Evolutionary conservation across 768 basidiomycete genomes (phyloP), one percentile per base, ranked within the genome.

Genomic region (Lactifluus piperatus): DNA sequence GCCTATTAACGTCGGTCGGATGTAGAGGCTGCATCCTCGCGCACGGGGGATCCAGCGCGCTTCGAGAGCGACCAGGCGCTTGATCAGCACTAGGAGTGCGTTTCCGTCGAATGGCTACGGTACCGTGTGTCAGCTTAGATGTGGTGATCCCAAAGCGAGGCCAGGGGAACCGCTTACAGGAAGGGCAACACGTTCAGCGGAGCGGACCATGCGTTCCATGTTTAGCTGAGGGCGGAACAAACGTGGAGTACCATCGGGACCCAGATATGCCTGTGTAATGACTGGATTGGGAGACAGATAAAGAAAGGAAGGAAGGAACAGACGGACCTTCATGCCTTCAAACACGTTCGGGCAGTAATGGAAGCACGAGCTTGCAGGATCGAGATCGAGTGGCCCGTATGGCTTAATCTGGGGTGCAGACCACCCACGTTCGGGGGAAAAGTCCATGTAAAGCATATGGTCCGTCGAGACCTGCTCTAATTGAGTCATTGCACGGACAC

Each of bases 161-260:
- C 26, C 6, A 5, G 37, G 20, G 41, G 43, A 24, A n/a, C 34
- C 43, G 24, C 53, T 32, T 26, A 46, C 44, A 18, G 44, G 54
- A n/a, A 54, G 44, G 32, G 44, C 44, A 48, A 91, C 76, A 49
- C 92, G 82, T 1, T 77, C 81, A 0, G 81, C 81, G 22, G 86
- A 89, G 34, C 78, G 75, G 46, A 78, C 75, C 71, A 97, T 78
- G 27, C 94, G 85, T 27, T 79, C 79, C 90, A 94, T 92, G 71
- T 95, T 95, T 70, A 80, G 73, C 30, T 89, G 77, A 0, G 93
- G 92, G 32, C 93, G 76, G 77, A 97, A 97, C 37, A 95, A 72
- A 7, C 87, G 77, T 1, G 84, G 78, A 51, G 81, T 79, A 1
- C 91, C 91, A 58, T 88, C 77, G n/a, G 82, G 79, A 10, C 81